Evolutionary conservation across 1,284 basidiomycete genomes (phyloP), one percentile per base, ranked within the genome.

Genomic region (Singerocomus rubriflavus): DNA sequence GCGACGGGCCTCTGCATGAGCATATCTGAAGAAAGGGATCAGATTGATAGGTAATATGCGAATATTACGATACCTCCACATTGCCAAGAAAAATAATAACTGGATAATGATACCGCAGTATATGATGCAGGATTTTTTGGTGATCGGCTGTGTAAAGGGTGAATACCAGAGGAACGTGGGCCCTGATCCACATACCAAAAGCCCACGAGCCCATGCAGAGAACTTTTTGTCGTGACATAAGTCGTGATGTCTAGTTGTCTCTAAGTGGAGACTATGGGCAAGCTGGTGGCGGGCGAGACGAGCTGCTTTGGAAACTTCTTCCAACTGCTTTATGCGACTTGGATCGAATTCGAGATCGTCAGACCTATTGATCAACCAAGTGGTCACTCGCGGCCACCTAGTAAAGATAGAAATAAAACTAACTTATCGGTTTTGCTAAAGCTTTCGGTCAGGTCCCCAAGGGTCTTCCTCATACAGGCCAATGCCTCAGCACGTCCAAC

Each of bases 341-440:
- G 72, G 68, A 43, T 81, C 73, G 46, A 74, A 52, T 14, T 59
- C 56, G 9, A 63, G 46, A 38, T 72, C 69, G 43, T 73, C 61
- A 25, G 70, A 67, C 44, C 77, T 78, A 49, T 43, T 12, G 35
- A 50, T 30, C 11, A 21, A 55, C 45, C 37, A 44, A 37, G 17
- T 25, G 21, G 27, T 53, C 46, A 58, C 54, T 45, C 52, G 51
- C 36, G 41, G 31, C 41, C 31, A 27, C 27, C 13, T 2, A 49
- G 31, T 26, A 45, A 43, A 38, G 33, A 34, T 48, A 49, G 11
- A 46, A 50, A 52, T 27, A 86, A 83, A 30, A 56, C 58, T 58
- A 61, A 85, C 85, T 71, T 71, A 56, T 85, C 80, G 36, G 76
- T 69, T 29, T 80, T 80, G 44, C 74, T 74, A 52, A 88, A 63